Evolutionary conservation across 192 early-diverging fungal species (phyloP), one percentile per base, ranked within the genome.

Genomic region (Gamsiella multidivaricata): DNA sequence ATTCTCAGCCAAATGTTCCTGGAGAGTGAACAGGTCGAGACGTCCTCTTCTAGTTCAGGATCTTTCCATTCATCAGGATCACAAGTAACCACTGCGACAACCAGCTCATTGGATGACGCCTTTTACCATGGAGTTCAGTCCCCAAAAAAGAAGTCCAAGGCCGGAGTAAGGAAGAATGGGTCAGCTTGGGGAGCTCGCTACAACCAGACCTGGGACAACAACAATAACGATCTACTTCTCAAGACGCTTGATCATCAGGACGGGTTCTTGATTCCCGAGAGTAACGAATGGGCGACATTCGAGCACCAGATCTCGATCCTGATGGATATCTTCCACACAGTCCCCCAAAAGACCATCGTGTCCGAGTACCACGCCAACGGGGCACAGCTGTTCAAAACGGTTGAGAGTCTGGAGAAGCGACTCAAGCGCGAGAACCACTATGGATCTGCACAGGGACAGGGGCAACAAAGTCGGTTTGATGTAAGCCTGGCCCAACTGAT

Each of bases 1-100:
- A 78, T 78, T 25, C 43, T 78, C 45, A 78, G 74, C 20, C 74
- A 63, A 18, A 78, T 78, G 66, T 78, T 78, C 49, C 47, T 78
- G 66, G 74, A 78, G 20, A 78, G 64, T 39, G 74, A 78, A 23
- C 74, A 69, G 25, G 32, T 78, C 8, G 74, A 78, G 54, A 69
- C 65, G 11, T 78, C 74, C 0, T 78, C 74, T 15, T 56, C 73
- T 1, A 65, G 65, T 22, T 78, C 65, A n/a, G 65, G 74, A 23
- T 78, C 74, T 4, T 36, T 57, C 5, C 2, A 58, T 25, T 78
- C 74, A 5, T n/a, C 29, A 1, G 45, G 39, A 47, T 71, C 65
- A 0, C 46, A 56, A 18, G 31, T 52, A 0, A 68, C 52, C 3
- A 64, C 65, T 37, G 22, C 17, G 3, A 31, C 46, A 14, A 69